These are phyloP conservation scores for Botrytis byssoidea DNA, from an alignment of 2,329 filamentous ascomycete genomes.

Conservation along the genomic window DNA sequence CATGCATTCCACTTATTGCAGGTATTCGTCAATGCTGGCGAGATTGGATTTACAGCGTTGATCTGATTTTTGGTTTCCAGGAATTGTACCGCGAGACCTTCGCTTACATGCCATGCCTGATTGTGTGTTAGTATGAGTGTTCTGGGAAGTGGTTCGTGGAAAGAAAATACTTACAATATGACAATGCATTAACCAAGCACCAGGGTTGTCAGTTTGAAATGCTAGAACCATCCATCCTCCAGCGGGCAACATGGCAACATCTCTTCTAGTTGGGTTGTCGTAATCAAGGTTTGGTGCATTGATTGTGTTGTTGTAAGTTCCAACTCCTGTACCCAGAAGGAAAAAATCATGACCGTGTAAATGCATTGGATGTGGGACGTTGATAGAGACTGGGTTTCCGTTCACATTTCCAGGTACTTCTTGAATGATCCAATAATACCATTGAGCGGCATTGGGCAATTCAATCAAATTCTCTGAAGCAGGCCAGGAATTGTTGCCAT, in stretches of 20 bases:
- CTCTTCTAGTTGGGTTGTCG: conserved; percentile 49
- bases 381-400: conserved; percentile 4
- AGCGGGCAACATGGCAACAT: conserved; percentile 46
- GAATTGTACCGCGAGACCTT: conserved; percentile 19
- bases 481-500: conserved; percentile 29
- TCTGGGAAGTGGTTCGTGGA: neutral
- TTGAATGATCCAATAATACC: conserved; percentile 27
- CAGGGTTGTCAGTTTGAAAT: conserved; percentile 41
- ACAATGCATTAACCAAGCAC: conserved; percentile 34
- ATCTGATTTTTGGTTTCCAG: conserved; percentile 13
- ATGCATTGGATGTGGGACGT: conserved; percentile 44
- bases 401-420: conserved; percentile 10
- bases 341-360: conserved; percentile 47
- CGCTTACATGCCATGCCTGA: conserved; percentile 17
- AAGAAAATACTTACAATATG: conserved; percentile 20
- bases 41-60: conserved; percentile 19
- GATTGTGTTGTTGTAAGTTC: conserved; percentile 14
- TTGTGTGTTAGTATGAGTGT: neutral
- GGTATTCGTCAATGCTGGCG: conserved; percentile 25
- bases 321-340: conserved; percentile 39
- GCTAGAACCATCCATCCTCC: conserved; percentile 27
- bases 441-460: conserved; percentile 23
- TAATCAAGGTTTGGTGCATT: conserved; percentile 23
- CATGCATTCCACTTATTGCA: conserved; percentile 33
- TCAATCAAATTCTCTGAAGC: conserved; percentile 22